Base-by-base conservation (phyloP, 2,329 filamentous ascomycete species). In the Aschersonia sp. region DNA sequence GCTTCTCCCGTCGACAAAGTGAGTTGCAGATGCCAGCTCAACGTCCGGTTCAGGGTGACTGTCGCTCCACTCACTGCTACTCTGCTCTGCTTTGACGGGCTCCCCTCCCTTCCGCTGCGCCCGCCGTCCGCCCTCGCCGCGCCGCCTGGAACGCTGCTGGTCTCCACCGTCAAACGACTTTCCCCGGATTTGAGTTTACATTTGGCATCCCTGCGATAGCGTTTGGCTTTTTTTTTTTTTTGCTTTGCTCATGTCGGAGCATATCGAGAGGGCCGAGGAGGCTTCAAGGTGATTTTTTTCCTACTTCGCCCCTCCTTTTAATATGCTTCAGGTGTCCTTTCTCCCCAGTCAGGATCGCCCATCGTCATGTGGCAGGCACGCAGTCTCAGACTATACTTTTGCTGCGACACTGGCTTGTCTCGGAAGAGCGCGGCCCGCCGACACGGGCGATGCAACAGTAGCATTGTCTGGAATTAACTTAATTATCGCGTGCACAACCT, bases 241-340 rank as follows among this genome's bases (percentile, higher is more conserved):
- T 9, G 7, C 28, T 32, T 31, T 43, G 43, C 42, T 32, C 47
- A 46, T 44, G 42, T 49, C 45, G 51, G 48, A 51, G 28, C 49
- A 47, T 30, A 31, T 45, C 29, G 46, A 42, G 29, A 43, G 47
- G 38, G 47, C 46, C 38, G 48, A 51, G 41, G 50, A 47, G 31
- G 42, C 9, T 9, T 43, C 43, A n/a, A 41, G 45, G 51, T 51
- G 43, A 50, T 47, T 43, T 31, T 6, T 35, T 35, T 28, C 7
- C 12, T 20, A 5, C 31, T 32, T 45, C 31, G 28, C 12, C 41
- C n/a, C 3, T 41, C 12, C 7, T 12, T 9, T 9, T 38, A 38
- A 3, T 9, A 38, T 35, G 6, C n/a, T 4, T 12, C 35, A n/a
- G 3, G 7, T 38, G 35, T 12, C 4, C 2, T 20, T 20, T 20